Evolutionary conservation across 2,329 filamentous ascomycete species (phyloP).

Genomic region (Stemphylium vesicarium): DNA sequence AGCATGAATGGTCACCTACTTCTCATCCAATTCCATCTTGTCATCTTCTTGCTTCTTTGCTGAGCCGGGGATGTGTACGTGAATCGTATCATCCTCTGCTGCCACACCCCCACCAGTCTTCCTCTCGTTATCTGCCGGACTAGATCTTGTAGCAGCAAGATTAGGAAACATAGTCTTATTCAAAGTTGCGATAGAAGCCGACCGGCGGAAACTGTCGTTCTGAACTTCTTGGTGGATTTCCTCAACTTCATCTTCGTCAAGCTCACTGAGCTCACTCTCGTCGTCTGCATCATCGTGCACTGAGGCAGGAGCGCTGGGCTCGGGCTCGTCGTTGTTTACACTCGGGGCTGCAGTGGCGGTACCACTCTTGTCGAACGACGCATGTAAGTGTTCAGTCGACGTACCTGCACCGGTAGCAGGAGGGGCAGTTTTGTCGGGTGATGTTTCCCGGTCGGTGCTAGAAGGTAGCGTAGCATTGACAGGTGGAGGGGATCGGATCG

Average conservation of each 20-base stretch:
- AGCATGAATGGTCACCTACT: neutral
- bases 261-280: constrained; percentile 62
- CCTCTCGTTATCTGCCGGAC: neutral
- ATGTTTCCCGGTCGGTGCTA: constrained; percentile 13
- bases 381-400: constrained; percentile 22
- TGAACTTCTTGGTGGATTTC: constrained; percentile 39
- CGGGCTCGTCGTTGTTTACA: constrained; percentile 35
- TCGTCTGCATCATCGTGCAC: constrained; percentile 61
- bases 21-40: constrained; percentile 12
- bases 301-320: constrained; percentile 64
- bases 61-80: neutral
- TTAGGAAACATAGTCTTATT: constrained; percentile 38
- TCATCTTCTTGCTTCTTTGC: neutral
- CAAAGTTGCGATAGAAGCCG: constrained; percentile 21
- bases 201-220: constrained; percentile 16
- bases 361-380: constrained; percentile 40
- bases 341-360: constrained; percentile 49
- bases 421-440: constrained; percentile 27
- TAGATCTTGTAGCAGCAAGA: constrained; percentile 12
- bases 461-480: constrained; percentile 23
- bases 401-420: constrained; percentile 3
- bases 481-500: constrained; percentile 43
- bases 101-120: neutral
- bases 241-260: constrained; percentile 53
- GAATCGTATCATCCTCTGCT: neutral